Evolutionary conservation across 495 filamentous ascomycete species (phyloP), one percentile per base, ranked within the genome.

Genomic region (Aspergillus indologenus): DNA sequence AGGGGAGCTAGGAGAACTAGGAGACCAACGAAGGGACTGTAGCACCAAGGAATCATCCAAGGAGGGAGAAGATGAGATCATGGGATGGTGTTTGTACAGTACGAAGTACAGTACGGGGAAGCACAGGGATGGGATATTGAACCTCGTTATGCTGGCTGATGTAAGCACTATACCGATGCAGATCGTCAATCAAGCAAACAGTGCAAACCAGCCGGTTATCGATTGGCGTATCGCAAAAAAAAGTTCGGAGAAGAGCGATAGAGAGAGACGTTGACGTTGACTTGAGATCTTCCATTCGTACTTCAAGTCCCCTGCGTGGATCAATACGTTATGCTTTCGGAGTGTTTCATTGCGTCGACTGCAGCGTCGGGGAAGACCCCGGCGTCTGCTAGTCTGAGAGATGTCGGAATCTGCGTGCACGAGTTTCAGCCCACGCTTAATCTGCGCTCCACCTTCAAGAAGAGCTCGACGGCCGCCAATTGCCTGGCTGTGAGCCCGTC

Each of bases 391-490:
- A 81, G 83, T 53, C 76, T 86, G 22, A 89, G 89, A 68, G 90
- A 94, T 74, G 86, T 87, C 23, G 89, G 88, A 50, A 88, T 97
- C 65, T 92, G 92, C 74, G 60, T 92, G 60, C 89, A 96, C 66
- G 89, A 90, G 58, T 80, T 91, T 61, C 89, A 91, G 65, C 89
- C 92, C 49, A 77, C 84, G 49, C 81, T 86, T 56, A 79, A 83
- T 7, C 80, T 89, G 61, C 87, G 86, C 66, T 80, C 82, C 58
- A 84, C 84, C 61, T 95, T 96, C 82, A 98, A 96, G 82, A 96
- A 96, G 77, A 96, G 89, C 75, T 91, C 90, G 31, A 87, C 88
- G 8, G 77, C 85, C 21, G 75, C 81, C 47, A 90, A 92, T 71
- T 87, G 90, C 60, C 75, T 98, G 23, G 94, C 90, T 29, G 82